Evolutionary conservation across 2,329 filamentous ascomycete species (phyloP).

Genomic region (Sclerotinia nivalis): DNA sequence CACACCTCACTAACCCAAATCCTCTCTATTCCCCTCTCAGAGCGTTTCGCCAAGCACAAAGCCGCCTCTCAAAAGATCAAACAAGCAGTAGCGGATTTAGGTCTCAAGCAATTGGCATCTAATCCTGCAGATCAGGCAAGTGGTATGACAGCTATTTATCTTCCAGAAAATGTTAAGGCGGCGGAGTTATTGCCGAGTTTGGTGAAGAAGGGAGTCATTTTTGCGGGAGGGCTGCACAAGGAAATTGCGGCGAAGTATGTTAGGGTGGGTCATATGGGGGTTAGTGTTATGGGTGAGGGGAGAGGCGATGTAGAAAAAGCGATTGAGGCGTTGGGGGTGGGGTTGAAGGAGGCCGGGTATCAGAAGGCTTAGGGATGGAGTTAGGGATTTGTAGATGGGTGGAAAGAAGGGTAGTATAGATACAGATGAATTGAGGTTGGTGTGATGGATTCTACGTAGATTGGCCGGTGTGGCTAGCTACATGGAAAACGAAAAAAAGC

Average conservation of each 20-base stretch:
- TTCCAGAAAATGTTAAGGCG: conserved; percentile 80
- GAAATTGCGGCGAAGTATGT: conserved; percentile 93
- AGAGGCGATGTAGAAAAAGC: conserved; percentile 83
- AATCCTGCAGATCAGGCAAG: conserved; percentile 91
- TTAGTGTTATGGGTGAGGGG: conserved; percentile 62
- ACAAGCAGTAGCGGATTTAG: conserved; percentile 75
- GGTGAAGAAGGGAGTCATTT: conserved; percentile 84
- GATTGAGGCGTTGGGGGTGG: conserved; percentile 72
- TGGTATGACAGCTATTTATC: conserved; percentile 96
- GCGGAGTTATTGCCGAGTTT: conserved; percentile 84
- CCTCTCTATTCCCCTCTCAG: conserved; percentile 72
- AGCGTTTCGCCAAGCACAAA: conserved; percentile 81
- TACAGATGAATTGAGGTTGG: background rate
- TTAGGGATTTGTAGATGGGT: background rate
- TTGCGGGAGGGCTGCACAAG: conserved; percentile 94
- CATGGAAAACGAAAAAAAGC: too few species aligned
- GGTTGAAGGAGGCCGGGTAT: conserved; percentile 72
- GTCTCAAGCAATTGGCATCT: conserved; percentile 80
- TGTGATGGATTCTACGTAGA: background rate
- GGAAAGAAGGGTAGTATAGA: too few species aligned
- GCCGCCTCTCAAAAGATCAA: conserved; percentile 84
- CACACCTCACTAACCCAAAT: conserved; percentile 89
- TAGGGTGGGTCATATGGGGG: conserved; percentile 96
- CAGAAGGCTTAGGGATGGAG: conserved; percentile 42
- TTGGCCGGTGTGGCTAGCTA: too few species aligned